Evolutionary conservation across 148 eudicot species (phyloP), one percentile per base, ranked within the genome.

Genomic region (Rhododendron simsii): DNA sequence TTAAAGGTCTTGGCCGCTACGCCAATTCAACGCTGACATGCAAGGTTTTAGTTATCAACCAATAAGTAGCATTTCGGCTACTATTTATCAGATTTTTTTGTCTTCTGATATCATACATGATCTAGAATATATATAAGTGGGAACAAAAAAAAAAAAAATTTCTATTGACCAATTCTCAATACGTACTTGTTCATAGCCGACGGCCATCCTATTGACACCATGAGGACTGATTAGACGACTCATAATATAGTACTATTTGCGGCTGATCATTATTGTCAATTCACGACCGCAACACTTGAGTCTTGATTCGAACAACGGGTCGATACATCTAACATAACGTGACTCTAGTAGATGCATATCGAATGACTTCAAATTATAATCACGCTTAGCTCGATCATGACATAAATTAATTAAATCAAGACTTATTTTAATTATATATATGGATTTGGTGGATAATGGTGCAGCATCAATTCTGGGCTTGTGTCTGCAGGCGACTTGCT

Each of bases 401-500:
- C 69, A 61, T 61, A 18, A 50, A 39, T 41, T 41, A 41, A 45
- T 33, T 61, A 33, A 10, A 63, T 44, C 23, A 26, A 9, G 28
- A 48, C 13, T 59, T 18, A 16, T 48, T 14, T 30, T 33, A 39
- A 23, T 30, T 16, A 4, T 59, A 21, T 83, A 14, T 84, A 21
- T 47, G 30, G 41, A 21, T 37, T 30, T 69, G 37, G 37, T 28
- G 86, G 61, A 79, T 28, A 44, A 79, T 63, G 87, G 83, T 80
- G 87, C 53, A 85, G 87, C 78, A 80, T 53, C 83, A 79, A 85
- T 85, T 12, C 65, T 85, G 83, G 77, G 61, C 61, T 79, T 45
- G 6, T 85, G 87, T 85, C 75, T 69, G 75, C 87, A 30, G 87
- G 63, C 87, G 81, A 85, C 63, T 85, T 79, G 87, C 63, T 78